Conservation (phyloP, 2,329 filamentous ascomycete species). For the Pseudocercospora vitis region DNA sequence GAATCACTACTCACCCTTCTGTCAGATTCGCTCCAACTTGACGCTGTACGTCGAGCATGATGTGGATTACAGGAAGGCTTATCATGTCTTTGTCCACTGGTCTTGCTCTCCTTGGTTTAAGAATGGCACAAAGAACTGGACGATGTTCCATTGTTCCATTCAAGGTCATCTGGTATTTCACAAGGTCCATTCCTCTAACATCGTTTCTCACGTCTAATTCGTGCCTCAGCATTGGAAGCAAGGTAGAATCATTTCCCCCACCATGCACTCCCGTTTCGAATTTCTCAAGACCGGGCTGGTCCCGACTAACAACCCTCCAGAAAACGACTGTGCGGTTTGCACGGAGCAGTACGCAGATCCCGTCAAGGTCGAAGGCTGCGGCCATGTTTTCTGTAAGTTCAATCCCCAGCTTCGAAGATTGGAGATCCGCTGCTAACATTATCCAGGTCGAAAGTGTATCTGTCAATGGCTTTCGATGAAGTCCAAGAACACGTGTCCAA, state of each 20-base stretch:
- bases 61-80: too few relatives aligned
- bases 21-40: too few relatives aligned
- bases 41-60: too few relatives aligned
- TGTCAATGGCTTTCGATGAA: constrained; percentile 15
- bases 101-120: too few relatives aligned
- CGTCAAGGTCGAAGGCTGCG: constrained; percentile 11
- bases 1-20: too few relatives aligned
- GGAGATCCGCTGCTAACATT: constrained; percentile 1
- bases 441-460: constrained; percentile 13
- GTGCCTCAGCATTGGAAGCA: constrained; percentile 14
- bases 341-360: constrained; percentile 9
- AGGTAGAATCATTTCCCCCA: not conserved
- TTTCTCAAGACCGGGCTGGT: constrained; percentile 17
- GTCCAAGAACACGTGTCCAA: constrained; percentile 17
- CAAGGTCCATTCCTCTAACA: too few relatives aligned
- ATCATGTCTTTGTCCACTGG: too few relatives aligned
- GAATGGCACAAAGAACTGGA: too few relatives aligned
- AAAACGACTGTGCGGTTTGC: constrained; percentile 14
- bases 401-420: not conserved
- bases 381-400: constrained; percentile 19
- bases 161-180: too few relatives aligned
- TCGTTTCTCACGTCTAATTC: not conserved
- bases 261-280: constrained; percentile 6
- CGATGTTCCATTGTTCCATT: too few relatives aligned
- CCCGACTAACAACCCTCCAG: constrained; percentile 1